phyloP scores from a whole-genome alignment of 192 early-diverging fungal species.

The Entrophospora sp. region DNA sequence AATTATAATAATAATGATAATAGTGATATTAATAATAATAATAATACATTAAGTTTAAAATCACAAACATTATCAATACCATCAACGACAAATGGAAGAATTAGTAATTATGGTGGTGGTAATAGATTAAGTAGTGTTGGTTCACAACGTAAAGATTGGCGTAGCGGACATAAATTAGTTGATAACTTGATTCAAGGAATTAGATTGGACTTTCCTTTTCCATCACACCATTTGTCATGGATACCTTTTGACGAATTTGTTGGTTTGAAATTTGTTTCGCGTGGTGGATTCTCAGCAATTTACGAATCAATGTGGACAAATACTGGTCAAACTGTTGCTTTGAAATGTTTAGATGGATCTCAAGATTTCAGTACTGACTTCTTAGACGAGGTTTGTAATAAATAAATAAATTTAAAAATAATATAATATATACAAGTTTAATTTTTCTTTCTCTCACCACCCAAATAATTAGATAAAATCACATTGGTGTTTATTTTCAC shows the following conservation, averaged over 20 bases:
- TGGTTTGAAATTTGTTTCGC: slow-evolving; percentile 12
- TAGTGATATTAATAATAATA: background rate
- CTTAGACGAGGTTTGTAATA: slow-evolving; percentile 29
- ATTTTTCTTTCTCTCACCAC: no score
- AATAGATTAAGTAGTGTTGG: no score
- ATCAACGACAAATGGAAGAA: no score
- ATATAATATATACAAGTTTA: no score
- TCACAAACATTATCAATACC: no score
- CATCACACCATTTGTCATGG: slow-evolving; percentile 9
- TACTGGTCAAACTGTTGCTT: slow-evolving; percentile 15
- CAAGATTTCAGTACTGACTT: slow-evolving; percentile 22
- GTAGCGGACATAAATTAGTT: slow-evolving; percentile 8
- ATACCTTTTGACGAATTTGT: slow-evolving; percentile 17
- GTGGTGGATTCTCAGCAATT: slow-evolving; percentile 32
- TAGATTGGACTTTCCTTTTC: slow-evolving; percentile 13
- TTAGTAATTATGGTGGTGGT: no score
- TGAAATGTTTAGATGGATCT: slow-evolving; percentile 25
- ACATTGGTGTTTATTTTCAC: slow-evolving; percentile 2
- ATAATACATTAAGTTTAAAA: no score
- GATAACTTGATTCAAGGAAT: slow-evolving; percentile 14
- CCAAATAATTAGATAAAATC: slow-evolving; percentile 9
- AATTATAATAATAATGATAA: background rate
- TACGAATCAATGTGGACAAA: slow-evolving; percentile 18
- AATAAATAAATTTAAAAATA: no score
- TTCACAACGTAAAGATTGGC: slow-evolving; percentile 14